Conservation (phyloP, 2,329 filamentous ascomycete genomes). For the Penicillium capsulatum region DNA sequence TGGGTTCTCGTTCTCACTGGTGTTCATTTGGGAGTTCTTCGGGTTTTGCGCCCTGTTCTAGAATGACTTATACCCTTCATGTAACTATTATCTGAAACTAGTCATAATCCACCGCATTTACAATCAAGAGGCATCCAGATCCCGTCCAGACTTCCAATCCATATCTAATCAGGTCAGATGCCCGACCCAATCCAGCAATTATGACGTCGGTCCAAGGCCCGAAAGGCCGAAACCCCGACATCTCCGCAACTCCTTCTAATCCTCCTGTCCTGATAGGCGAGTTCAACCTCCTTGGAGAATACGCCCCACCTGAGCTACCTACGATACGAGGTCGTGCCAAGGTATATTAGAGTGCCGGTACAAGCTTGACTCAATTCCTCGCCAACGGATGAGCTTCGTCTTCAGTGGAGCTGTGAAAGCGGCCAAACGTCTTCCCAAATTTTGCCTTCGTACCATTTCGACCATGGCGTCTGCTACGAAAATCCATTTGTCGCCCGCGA, state of each 20-base stretch:
- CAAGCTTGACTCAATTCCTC: too few species aligned
- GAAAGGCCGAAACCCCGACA: slow-evolving; percentile 9
- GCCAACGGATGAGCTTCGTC: too few species aligned
- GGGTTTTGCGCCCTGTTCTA: neutral
- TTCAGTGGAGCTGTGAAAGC: neutral
- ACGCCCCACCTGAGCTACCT: neutral
- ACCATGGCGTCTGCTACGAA: slow-evolving; percentile 49
- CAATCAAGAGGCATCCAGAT: too few species aligned
- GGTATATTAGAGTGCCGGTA: too few species aligned
- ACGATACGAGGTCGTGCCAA: neutral
- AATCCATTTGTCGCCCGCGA: slow-evolving; percentile 43
- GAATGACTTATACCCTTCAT: too few species aligned
- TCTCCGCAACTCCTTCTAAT: slow-evolving; percentile 11
- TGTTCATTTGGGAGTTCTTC: too few species aligned
- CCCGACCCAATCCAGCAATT: neutral
- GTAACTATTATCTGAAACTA: too few species aligned
- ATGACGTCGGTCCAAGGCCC: slow-evolving; percentile 17
- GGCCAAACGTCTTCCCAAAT: too few species aligned
- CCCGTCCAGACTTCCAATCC: too few species aligned
- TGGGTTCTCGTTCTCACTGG: too few species aligned
- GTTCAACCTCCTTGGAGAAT: neutral
- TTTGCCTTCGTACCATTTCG: neutral
- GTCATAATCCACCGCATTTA: too few species aligned
- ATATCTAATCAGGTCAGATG: too few species aligned
- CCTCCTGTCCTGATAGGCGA: slow-evolving; percentile 13